These are phyloP conservation scores for Asterochloris sp. DNA, from an alignment of 139 green algal species.

Conservation along the genomic window DNA sequence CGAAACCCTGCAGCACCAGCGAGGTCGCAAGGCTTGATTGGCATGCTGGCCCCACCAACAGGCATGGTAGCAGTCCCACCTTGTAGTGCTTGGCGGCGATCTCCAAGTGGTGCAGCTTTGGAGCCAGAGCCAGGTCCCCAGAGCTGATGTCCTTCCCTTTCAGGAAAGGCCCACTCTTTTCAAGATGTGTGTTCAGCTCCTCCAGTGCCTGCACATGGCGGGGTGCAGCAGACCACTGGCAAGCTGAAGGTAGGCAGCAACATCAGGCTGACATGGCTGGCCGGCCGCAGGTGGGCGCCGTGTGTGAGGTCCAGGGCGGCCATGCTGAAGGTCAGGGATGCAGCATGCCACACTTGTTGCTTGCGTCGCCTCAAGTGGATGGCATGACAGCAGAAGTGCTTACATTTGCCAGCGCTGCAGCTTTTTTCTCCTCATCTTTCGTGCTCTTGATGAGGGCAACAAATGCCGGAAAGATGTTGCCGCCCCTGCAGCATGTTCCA, in stretches of 20 bases:
- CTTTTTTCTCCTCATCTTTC: conserved; percentile 47
- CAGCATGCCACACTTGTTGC: not conserved
- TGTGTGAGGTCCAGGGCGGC: not conserved
- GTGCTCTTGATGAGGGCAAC: conserved; percentile 54
- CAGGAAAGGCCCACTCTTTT: conserved; percentile 50
- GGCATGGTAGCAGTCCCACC: not conserved
- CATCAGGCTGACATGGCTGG: too few relatives aligned
- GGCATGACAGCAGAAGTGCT: not conserved
- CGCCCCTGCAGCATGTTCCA: conserved; percentile 30
- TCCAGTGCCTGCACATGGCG: conserved; percentile 25
- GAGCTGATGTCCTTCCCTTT: conserved; percentile 49
- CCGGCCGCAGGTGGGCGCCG: too few relatives aligned
- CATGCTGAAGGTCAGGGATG: not conserved
- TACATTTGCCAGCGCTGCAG: conserved; percentile 24
- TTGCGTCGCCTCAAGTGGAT: not conserved
- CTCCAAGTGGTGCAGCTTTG: conserved; percentile 80
- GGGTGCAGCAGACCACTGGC: not conserved
- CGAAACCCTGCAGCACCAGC: conserved; percentile 14
- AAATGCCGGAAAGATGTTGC: conserved; percentile 69
- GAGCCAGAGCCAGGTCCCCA: conserved; percentile 64
- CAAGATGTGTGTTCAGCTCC: conserved; percentile 38
- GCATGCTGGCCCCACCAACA: not conserved
- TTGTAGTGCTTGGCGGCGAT: conserved; percentile 35
- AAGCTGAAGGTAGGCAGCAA: too few relatives aligned
- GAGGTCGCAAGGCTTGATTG: not conserved